These are phyloP conservation scores for Cordyceps fumosorosea DNA, from an alignment of 2,329 filamentous ascomycete species.

Conservation along the genomic window DNA sequence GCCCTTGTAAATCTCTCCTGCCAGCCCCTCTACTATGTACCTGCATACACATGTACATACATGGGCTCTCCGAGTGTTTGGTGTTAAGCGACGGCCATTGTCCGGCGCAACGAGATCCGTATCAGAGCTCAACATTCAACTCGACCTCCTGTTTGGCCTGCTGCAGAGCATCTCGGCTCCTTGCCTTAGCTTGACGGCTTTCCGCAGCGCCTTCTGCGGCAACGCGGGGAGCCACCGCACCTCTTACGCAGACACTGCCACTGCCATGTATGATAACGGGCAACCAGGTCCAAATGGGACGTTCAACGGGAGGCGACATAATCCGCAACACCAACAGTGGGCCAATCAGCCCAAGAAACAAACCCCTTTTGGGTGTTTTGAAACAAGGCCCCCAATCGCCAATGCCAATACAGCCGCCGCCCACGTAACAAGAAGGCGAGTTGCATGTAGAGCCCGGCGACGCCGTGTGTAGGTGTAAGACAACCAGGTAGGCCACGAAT, in stretches of 20 bases:
- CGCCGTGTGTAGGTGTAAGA: conserved; percentile 2
- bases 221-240: neutral
- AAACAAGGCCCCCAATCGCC: conserved; percentile 7
- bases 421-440: neutral
- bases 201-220: neutral
- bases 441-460: neutral
- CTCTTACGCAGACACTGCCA: neutral
- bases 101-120: too few relatives aligned
- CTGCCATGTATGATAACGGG: too few relatives aligned
- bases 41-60: too few relatives aligned
- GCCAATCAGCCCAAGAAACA: neutral
- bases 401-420: neutral
- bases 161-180: neutral
- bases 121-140: too few relatives aligned
- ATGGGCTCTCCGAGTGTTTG: too few relatives aligned
- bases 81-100: too few relatives aligned
- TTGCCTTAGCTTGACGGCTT: neutral
- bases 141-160: neutral
- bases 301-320: conserved; percentile 1
- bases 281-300: neutral
- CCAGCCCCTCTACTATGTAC: too few relatives aligned
- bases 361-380: neutral
- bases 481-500: neutral
- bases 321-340: neutral
- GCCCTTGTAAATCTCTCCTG: too few relatives aligned